Percentiles rank a stretch among this genome's conserved stretches.
Conservation (phyloP, 2,329 filamentous ascomycete genomes). For the Chrysoporthe puriensis region DNA sequence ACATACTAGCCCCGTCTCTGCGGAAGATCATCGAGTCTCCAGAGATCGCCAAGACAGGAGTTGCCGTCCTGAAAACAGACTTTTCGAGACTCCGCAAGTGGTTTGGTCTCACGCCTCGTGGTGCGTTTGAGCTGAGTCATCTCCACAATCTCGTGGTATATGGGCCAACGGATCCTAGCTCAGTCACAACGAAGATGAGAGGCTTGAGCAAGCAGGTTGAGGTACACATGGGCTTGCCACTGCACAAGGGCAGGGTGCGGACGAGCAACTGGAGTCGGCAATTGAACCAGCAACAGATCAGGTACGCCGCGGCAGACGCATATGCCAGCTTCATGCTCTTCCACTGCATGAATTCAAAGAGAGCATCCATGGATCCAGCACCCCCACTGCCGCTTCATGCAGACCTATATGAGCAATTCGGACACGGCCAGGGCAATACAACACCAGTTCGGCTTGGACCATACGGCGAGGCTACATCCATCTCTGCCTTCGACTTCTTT, state of each 20-base stretch:
- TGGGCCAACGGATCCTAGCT: constrained; percentile 56
- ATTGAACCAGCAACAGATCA: constrained; percentile 68
- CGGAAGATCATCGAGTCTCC: constrained; percentile 73
- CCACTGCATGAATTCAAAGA: constrained; percentile 69
- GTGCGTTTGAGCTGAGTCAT: constrained; percentile 81
- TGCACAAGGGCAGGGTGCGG: constrained; percentile 77
- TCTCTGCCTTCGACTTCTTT: constrained; percentile 15
- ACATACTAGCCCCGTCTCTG: constrained; percentile 71
- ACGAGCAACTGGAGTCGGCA: constrained; percentile 73
- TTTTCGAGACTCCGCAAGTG: constrained; percentile 67
- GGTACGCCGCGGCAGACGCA: constrained; percentile 79
- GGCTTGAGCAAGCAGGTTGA: constrained; percentile 70
- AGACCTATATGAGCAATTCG: constrained; percentile 68
- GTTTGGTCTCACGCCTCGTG: constrained; percentile 66
- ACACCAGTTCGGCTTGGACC: constrained; percentile 6
- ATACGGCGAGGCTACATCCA: neutral
- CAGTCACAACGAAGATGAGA: constrained; percentile 57
- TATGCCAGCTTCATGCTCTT: constrained; percentile 80
- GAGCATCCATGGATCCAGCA: constrained; percentile 66
- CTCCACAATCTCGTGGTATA: constrained; percentile 78
- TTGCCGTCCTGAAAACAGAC: constrained; percentile 69
- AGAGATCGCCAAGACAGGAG: constrained; percentile 73
- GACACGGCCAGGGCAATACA: constrained; percentile 39
- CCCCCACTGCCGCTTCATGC: constrained; percentile 72
- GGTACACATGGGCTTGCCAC: constrained; percentile 71